Evolutionary conservation across 768 basidiomycete species (phyloP), one percentile per base, ranked within the genome.

Genomic region (Russula brevipes): DNA sequence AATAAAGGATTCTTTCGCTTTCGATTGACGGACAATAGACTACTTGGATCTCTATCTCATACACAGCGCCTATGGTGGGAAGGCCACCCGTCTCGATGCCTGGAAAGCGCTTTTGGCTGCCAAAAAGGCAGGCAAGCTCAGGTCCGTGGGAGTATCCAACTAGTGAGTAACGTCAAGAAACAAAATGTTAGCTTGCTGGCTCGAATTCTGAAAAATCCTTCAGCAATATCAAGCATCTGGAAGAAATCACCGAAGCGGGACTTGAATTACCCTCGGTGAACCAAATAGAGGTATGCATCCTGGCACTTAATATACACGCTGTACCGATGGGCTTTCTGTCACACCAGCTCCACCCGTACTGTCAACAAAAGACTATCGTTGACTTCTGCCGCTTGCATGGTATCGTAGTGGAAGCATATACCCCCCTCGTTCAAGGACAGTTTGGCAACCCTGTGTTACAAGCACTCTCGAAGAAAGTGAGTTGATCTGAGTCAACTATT

Each of bases 61-160:
- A 35, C 90, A 94, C 66, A 85, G 87, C 63, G 85, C 91, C 0
- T 73, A 78, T 6, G 81, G 85, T 17, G 89, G 88, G 5, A 81
- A 78, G 19, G 79, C 84, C 62, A 77, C 76, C 35, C 85, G 91
- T 19, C 75, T 92, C n/a, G 81, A 77, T 24, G 86, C 88, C 0
- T 93, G 87, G 76, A 83, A 79, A 54, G 89, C 87, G 7, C 77
- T 94, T 11, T 72, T 85, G 5, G 84, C 86, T 41, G 81, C 82
- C n/a, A 81, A 81, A 65, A 70, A 76, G 35, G 80, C 74, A 3
- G 89, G 91, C 3, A 89, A 88, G 68, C 80, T 91, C 55, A 79
- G 81, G 64, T 79, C 79, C 5, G 82, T 90, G n/a, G 91, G 91
- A 2, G 91, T 93, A 7, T 91, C 89, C 1, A 94, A 94, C 74